Base-by-base conservation (phyloP, 169 alveolate genomes). In the Plasmodium vivax region DNA sequence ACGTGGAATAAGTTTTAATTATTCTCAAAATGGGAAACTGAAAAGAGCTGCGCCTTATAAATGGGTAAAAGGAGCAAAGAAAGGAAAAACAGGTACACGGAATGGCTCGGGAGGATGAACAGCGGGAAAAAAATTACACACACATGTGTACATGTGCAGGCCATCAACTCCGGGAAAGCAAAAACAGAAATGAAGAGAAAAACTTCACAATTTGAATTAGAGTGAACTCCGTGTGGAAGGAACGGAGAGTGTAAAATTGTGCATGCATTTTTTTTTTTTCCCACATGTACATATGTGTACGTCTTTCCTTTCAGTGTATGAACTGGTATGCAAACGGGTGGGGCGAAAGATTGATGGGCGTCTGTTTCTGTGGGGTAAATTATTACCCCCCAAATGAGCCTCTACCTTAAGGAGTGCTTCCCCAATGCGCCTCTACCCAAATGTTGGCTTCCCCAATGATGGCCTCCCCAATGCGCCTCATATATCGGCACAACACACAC, bases 401-500 rank as follows among this genome's bases (percentile, higher is more conserved):
- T 80, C 58, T 80, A 47, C 62, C 14, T 19, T 14, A 62, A 62
- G 62, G 12, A 32, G 34, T 8, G 30, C 10, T 30, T 84, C 77
- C 2, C n/a, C 45, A 71, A 10, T 71, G 34, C 14, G 51, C 16
- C 34, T 88, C 38, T 80, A 47, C 62, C 14, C 38, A 12, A 62
- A 62, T 83, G 12, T 16, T 58, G 5, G 30, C 58, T 80, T 23
- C 62, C 14, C 38, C 32, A 62, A 62, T 83, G 12, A 32, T 58
- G 12, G 30, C 10, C 30, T 84, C 77, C 2, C 34, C 45, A 71
- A 23, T 71, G 34, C 14, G 51, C 32, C 34, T 88, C 54, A 88
- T 68, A 88, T 88, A 45, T 88, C 83, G 12, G 94, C 88, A 41
- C 94, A 88, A 27, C 94, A 88, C 32, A 88, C 68, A 7, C 94